Evolutionary conservation across 495 filamentous ascomycete genomes (phyloP), one percentile per base, ranked within the genome.

Genomic region (Tuber microsphaerosporum): DNA sequence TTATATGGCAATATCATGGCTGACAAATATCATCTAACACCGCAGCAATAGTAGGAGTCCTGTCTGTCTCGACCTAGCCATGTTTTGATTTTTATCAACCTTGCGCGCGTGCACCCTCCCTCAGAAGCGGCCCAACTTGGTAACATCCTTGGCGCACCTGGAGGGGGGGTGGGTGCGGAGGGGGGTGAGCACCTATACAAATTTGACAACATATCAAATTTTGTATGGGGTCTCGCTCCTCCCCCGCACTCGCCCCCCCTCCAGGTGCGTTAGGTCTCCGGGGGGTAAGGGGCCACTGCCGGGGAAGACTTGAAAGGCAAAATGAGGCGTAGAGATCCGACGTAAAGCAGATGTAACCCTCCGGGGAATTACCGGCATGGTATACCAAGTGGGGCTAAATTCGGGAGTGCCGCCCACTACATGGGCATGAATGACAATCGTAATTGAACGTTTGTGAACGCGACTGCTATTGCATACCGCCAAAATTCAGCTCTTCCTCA

Each of bases 11-110:
- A 65, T 65, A 65, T 0, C 26, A 65, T 65, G 56, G 56, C 56
- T 65, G 34, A 65, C 56, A 65, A 65, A 26, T 65, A 65, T 65
- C 56, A 65, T 65, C 56, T 65, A 65, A 65, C 56, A 31, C 56
- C 56, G 14, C 56, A 65, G 26, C 56, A 65, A 26, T 65, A 65
- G 56, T 65, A 65, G 56, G 56, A 65, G 31, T 34, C 56, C 56
- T 31, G 14, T 65, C 56, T 34, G 26, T 65, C 14, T 34, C 56
- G 56, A 65, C 26, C 0, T 65, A 65, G 26, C 1, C 56, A 34
- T 34, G 4, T 65, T 34, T 65, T 65, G 26, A 65, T 65, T 65
- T 65, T 17, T 34, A 19, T 34, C 56, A 65, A 65, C 31, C 31
- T 34, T 34, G 4, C 31, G 56, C 17, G 56, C 10, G 51, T 34